These are phyloP conservation scores for Chloranthus sessilifolius DNA, from an alignment of 164 flowering plant genomes.

Conservation along the genomic window DNA sequence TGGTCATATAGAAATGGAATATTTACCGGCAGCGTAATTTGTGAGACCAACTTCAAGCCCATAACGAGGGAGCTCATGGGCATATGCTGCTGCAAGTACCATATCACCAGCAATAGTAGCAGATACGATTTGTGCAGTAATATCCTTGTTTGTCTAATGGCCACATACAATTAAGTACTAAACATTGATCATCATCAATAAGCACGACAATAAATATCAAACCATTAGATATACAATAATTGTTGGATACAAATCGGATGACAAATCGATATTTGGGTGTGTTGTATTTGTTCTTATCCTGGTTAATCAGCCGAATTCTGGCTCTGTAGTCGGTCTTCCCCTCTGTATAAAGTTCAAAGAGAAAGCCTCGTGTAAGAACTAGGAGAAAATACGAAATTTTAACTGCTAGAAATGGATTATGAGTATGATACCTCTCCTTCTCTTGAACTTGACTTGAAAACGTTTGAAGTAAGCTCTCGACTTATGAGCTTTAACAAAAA, in stretches of 20 bases:
- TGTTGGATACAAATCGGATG: constrained; percentile 76
- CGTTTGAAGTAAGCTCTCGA: constrained; percentile 43
- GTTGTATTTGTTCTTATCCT: constrained; percentile 91
- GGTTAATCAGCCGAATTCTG: constrained; percentile 76
- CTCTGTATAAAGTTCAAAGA: constrained; percentile 29
- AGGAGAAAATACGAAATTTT: too few relatives aligned
- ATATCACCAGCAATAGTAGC: constrained; percentile 84
- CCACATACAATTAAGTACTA: constrained; percentile 22
- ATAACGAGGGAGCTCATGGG: constrained; percentile 78
- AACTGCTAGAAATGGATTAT: too few relatives aligned
- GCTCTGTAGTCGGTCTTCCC: constrained; percentile 95
- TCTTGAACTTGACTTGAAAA: constrained; percentile 47
- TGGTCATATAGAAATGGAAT: too few relatives aligned
- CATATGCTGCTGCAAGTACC: constrained; percentile 74
- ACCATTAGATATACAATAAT: background rate
- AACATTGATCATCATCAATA: background rate
- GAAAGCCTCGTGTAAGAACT: background rate
- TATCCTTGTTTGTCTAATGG: constrained; percentile 75
- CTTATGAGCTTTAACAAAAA: constrained; percentile 46
- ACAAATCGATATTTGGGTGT: constrained; percentile 86
- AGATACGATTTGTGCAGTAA: constrained; percentile 66
- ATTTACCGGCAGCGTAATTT: constrained; percentile 85
- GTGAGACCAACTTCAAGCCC: constrained; percentile 94
- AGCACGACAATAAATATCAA: background rate
- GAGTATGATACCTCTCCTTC: constrained; percentile 37